Conservation (phyloP, 2,329 filamentous ascomycete species). For the Fusarium sororula region DNA sequence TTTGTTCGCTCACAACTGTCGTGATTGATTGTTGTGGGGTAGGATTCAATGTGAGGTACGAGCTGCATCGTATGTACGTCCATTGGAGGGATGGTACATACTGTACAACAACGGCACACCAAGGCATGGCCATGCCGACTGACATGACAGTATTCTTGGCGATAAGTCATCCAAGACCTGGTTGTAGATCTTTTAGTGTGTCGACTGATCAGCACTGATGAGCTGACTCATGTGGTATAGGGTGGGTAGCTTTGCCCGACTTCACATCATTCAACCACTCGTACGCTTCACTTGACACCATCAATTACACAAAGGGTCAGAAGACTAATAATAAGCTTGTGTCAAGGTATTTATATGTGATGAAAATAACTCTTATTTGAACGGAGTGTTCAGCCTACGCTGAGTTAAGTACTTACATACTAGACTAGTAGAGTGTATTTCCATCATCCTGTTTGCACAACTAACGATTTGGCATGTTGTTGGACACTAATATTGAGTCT, state of each 20-base stretch:
- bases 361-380: not conserved
- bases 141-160: constrained; percentile 8
- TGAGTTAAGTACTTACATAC: fast-evolving
- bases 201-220: not conserved
- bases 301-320: not conserved
- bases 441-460: not conserved
- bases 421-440: too few relatives aligned
- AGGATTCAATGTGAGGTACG: not conserved
- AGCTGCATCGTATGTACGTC: not conserved
- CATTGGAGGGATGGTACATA: not conserved
- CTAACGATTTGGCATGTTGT: not conserved
- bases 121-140: not conserved
- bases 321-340: not conserved
- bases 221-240: constrained; percentile 1
- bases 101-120: not conserved
- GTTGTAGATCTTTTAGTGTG: not conserved
- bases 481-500: not conserved
- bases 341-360: not conserved
- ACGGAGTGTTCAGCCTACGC: too few relatives aligned
- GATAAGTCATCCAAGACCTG: constrained; percentile 1
- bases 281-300: not conserved
- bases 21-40: not conserved
- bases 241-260: not conserved
- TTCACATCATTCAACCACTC: not conserved
- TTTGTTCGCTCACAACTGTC: not conserved